These are phyloP conservation scores for Ganoderma meredithae DNA, from an alignment of 1,284 basidiomycete genomes.

Conservation along the genomic window DNA sequence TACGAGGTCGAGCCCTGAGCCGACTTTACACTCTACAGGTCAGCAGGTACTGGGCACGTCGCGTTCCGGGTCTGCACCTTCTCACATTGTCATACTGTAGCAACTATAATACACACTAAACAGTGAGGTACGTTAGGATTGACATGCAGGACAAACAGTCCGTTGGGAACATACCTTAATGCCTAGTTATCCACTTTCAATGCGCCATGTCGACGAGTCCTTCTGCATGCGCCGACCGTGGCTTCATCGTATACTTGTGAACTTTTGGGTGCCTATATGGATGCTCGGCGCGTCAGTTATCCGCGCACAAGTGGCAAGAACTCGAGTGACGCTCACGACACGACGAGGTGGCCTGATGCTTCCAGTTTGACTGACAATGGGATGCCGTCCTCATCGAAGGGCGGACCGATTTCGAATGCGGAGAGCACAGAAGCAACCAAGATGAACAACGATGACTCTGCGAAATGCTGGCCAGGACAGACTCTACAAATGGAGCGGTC, in stretches of 20 bases:
- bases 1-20: neutral
- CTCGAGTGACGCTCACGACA: neutral
- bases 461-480: constrained; percentile 25
- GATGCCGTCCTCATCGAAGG: constrained; percentile 9
- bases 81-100: no score
- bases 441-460: constrained; percentile 23
- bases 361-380: neutral
- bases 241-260: neutral
- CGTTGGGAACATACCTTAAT: neutral
- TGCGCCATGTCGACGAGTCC: neutral
- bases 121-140: no score
- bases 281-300: no score
- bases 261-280: constrained; percentile 1
- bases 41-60: no score
- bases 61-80: no score
- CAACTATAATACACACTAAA: no score
- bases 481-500: constrained; percentile 13
- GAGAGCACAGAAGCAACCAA: constrained; percentile 21
- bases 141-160: no score
- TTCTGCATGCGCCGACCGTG: neutral
- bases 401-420: constrained; percentile 16
- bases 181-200: neutral
- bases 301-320: no score
- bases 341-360: neutral
- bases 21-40: no score